These are phyloP conservation scores for Nasturtium officinale DNA, from an alignment of 345 rosid species.

Conservation along the genomic window DNA sequence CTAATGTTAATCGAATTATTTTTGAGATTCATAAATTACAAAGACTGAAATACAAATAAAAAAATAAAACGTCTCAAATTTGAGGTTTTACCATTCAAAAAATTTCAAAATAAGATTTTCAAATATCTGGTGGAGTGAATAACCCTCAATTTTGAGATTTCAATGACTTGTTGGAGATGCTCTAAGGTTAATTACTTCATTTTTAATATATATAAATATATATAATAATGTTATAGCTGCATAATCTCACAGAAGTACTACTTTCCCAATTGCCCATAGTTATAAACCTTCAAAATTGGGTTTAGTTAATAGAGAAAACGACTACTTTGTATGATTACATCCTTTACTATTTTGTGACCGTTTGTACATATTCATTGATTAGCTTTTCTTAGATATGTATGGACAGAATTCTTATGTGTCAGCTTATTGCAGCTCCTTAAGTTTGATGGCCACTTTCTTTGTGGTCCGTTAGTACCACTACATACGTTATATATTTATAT, in stretches of 20 bases:
- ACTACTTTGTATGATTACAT: constrained; percentile 40
- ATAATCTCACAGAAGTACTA: not conserved
- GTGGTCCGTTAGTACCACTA: constrained; percentile 40
- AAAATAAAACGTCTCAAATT: too few species aligned
- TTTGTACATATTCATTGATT: constrained; percentile 31
- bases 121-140: too few species aligned
- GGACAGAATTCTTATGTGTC: constrained; percentile 31
- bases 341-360: constrained; percentile 34
- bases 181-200: too few species aligned
- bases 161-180: too few species aligned
- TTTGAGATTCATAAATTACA: too few species aligned
- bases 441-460: constrained; percentile 35
- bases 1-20: too few species aligned
- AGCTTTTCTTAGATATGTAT: constrained; percentile 35
- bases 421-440: constrained; percentile 40
- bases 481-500: not conserved
- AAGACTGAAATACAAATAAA: too few species aligned
- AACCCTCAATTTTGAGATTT: too few species aligned
- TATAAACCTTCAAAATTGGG: not conserved
- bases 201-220: too few species aligned
- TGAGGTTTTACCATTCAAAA: too few species aligned
- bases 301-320: constrained; percentile 35
- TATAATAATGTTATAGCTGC: too few species aligned
- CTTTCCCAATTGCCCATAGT: not conserved
- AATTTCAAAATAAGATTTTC: too few species aligned